A percentile compares a stretch with the other conserved stretches of the same genome.
These are phyloP conservation scores for Pisolithus thermaeus DNA, from an alignment of 1,284 basidiomycete species.

Conservation along the genomic window DNA sequence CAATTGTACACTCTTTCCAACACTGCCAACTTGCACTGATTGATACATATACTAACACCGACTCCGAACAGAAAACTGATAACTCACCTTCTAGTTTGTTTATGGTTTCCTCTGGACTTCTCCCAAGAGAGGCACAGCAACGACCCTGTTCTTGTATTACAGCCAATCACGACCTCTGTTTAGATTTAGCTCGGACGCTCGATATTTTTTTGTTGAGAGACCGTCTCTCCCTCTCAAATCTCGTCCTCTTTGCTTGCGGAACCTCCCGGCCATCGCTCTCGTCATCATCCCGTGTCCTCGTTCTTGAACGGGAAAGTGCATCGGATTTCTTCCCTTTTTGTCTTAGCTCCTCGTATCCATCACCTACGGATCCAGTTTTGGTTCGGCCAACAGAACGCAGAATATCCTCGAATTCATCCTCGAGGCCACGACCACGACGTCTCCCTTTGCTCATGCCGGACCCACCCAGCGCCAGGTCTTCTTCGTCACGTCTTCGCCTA, in stretches of 20 bases:
- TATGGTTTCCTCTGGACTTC: too few species aligned
- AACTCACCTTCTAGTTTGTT: too few species aligned
- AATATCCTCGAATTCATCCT: slow-evolving; percentile 83
- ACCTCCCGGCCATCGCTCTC: slow-evolving; percentile 39
- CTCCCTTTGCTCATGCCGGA: slow-evolving; percentile 45
- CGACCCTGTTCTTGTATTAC: slow-evolving; percentile 39
- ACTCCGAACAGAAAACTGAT: too few species aligned
- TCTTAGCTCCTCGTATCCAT: slow-evolving; percentile 75
- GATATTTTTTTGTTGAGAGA: slow-evolving; percentile 38
- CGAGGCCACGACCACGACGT: slow-evolving; percentile 67
- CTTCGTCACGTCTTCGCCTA: slow-evolving; percentile 81
- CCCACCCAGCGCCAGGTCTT: slow-evolving; percentile 83
- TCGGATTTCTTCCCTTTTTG: slow-evolving; percentile 60
- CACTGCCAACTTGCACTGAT: too few species aligned
- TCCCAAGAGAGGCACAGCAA: too few species aligned
- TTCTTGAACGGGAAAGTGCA: slow-evolving; percentile 45
- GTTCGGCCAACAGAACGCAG: slow-evolving; percentile 50
- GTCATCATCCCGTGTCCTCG: slow-evolving; percentile 35
- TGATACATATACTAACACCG: too few species aligned
- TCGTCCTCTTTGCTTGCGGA: slow-evolving; percentile 56
- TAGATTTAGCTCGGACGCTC: slow-evolving; percentile 14
- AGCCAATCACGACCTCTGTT: not conserved
- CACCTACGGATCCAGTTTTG: slow-evolving; percentile 40
- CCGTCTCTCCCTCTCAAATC: slow-evolving; percentile 74
- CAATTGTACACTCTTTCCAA: too few species aligned